Conservation (phyloP, 768 basidiomycete genomes). For the Lactarius pseudohatsudake region DNA sequence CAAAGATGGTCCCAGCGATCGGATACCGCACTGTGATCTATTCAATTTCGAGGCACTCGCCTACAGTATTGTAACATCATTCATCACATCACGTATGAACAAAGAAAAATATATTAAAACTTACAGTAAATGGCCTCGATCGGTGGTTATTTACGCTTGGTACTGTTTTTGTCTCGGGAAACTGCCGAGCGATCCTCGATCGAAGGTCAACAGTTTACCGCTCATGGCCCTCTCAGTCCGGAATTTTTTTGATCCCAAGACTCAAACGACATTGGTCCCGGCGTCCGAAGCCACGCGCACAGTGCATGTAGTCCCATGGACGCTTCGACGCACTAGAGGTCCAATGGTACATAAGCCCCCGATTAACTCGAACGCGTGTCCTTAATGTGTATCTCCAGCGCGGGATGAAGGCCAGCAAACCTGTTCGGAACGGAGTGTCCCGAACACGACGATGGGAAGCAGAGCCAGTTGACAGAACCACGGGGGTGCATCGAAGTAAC, state of each 20-base stretch:
- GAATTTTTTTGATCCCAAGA: background rate
- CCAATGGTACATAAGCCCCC: background rate
- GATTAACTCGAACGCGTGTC: background rate
- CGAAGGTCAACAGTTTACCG: background rate
- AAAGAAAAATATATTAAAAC: background rate
- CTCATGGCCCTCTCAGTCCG: background rate
- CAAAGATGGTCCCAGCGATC: background rate
- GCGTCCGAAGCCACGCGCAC: background rate
- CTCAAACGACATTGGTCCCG: background rate
- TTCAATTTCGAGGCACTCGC: background rate
- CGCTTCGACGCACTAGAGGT: background rate
- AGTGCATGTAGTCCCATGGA: background rate
- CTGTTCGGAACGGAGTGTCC: conserved; percentile 11
- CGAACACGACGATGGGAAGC: conserved; percentile 20
- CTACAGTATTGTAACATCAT: background rate
- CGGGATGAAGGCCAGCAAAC: conserved; percentile 4
- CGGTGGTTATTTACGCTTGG: too few relatives aligned
- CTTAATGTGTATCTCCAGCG: background rate
- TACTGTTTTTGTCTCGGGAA: background rate
- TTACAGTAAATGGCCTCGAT: background rate
- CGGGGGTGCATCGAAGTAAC: conserved; percentile 16
- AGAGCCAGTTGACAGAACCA: conserved; percentile 15
- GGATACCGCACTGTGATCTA: background rate
- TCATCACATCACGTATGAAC: too few relatives aligned
- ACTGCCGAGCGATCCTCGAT: background rate